phyloP scores from a whole-genome alignment of 805 yeast genomes.

The Teunomyces atbi region DNA sequence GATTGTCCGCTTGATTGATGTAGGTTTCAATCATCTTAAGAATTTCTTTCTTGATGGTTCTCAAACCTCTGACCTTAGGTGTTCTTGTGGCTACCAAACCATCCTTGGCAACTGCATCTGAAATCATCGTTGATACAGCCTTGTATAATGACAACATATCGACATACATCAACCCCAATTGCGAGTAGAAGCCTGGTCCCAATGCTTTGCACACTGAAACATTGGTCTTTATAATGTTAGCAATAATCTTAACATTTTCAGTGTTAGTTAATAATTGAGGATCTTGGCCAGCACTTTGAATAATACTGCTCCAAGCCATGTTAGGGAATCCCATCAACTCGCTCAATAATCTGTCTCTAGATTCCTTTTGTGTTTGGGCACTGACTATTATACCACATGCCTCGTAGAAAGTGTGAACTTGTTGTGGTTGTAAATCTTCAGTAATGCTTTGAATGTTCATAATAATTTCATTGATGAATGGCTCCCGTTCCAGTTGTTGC shows the following conservation, averaged over 20 bases:
- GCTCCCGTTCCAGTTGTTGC: conserved; percentile 82
- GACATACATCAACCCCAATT: conserved; percentile 79
- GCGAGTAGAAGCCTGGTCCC: conserved; percentile 89
- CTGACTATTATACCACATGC: conserved; percentile 94
- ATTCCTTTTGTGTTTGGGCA: conserved; percentile 72
- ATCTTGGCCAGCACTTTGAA: conserved; percentile 79
- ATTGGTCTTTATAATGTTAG: conserved; percentile 92
- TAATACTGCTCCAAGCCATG: conserved; percentile 90
- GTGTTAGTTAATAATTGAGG: conserved; percentile 73
- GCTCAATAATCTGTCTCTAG: conserved; percentile 66
- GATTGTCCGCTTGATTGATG: conserved; percentile 79
- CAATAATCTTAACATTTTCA: conserved; percentile 88
- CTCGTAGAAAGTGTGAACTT: conserved; percentile 95
- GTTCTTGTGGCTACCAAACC: conserved; percentile 92
- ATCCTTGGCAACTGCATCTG: conserved; percentile 71
- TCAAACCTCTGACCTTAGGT: conserved; percentile 89
- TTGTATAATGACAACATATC: conserved; percentile 87
- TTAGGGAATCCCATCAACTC: conserved; percentile 91
- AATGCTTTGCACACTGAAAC: conserved; percentile 92
- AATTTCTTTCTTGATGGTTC: conserved; percentile 95
- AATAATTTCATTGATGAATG: conserved; percentile 89
- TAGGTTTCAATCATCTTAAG: conserved; percentile 86
- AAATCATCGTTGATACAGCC: conserved; percentile 85
- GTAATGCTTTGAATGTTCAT: conserved; percentile 80
- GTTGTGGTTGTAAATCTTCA: conserved; percentile 92